Evolutionary conservation across 2,329 filamentous ascomycete species (phyloP), one percentile per base, ranked within the genome.

Genomic region (Pseudogymnoascus sp.): DNA sequence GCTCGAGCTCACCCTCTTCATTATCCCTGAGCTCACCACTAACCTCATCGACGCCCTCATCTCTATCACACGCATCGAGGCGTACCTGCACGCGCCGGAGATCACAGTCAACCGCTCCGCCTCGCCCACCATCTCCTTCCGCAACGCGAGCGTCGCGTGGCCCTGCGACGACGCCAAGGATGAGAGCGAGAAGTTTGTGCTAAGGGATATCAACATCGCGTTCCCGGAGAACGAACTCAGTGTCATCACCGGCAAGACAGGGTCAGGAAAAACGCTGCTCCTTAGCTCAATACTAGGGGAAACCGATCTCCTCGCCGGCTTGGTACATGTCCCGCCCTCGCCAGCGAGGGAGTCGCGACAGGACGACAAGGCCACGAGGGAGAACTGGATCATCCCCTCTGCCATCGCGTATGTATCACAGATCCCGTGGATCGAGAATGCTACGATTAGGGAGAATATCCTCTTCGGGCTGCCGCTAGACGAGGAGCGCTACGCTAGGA

Each of bases 391-490:
- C 47, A 79, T 91, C 14, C 80, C 85, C 6, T 80, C 81, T 2
- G 81, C 87, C 1, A 80, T 91, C 57, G 89, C 89, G 0, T 93
- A 86, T 66, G 87, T 92, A 32, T 83, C 87, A 1, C 89, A 92
- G 69, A 90, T 88, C 7, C 89, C 90, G 0, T 94, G 89, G 90
- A 89, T 94, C 58, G 89, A 93, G 69, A 93, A 92, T 67, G 88
- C 87, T 0, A 88, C 84, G 4, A 85, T 95, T 64, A 84, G 81
- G 61, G 85, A 91, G 50, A 95, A 94, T 66, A 88, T 94, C 58
- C 72, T 90, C 0, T 94, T 93, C 64, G 89, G 89, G 0, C 75
- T 92, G 2, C 89, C 89, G 0, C 81, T 80, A 30, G 82, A 91
- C 60, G 76, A 85, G 61, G 76, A 79, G n/a, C 82, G 90, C 38